Base-by-base conservation (phyloP, 208 protist species). In the Herpetomonas samuelpessoai region DNA sequence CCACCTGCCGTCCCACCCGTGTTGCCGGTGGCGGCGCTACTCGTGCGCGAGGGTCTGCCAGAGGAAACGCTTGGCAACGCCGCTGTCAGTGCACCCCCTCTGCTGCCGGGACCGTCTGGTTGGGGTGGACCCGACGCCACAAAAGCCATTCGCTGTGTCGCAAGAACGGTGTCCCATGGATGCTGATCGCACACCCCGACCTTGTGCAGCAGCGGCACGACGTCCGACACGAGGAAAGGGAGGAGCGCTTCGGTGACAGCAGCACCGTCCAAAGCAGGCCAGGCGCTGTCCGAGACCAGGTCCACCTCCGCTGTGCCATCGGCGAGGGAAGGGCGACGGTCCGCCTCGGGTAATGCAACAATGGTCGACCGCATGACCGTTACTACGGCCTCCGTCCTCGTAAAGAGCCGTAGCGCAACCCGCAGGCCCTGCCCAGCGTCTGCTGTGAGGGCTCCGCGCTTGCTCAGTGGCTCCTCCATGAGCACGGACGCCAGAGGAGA, bases 151-250 rank as follows among this genome's bases (percentile, higher is more conserved):
- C 57, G 57, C 41, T 19, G 19, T 4, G 14, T 51, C 0, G 2
- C 18, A 2, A 82, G 6, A 9, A 52, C 54, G 3, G 7, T 46
- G 38, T 85, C 74, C 78, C 78, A 85, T 28, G 31, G 50, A 16
- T 7, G 0, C 52, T 84, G 78, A 38, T 64, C 54, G 28, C 51
- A 47, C 28, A 62, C 52, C 9, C 78, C 69, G 6, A 71, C 29
- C 16, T 61, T 3, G 1, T 29, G 46, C n/a, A 84, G 57, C 27
- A 63, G 22, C 4, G 68, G 49, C 2, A 78, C 7, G 6, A 77
- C 29, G 14, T 29, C 51, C 14, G 25, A 44, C 7, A 29, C 19
- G 9, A 62, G 21, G 24, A 51, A 31, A 3, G 16, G 1, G 18
- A 58, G 14, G 2, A 72, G 38, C 2, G 27, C 7, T 10, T 28